phyloP scores from a whole-genome alignment of 2,329 filamentous ascomycete genomes.

The Geosmithia flava region DNA sequence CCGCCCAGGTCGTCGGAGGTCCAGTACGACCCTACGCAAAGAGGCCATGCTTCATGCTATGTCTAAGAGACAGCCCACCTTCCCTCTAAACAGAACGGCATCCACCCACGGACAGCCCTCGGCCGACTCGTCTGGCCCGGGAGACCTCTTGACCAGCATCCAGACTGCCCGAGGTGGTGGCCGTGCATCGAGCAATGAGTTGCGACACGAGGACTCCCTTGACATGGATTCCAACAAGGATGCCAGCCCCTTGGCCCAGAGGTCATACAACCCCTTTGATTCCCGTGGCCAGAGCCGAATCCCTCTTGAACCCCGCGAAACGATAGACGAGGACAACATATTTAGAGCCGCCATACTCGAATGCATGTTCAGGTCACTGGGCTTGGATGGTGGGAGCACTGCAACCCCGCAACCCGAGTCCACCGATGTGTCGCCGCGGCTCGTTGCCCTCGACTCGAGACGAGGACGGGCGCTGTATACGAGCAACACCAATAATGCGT shows the following conservation, averaged over 20 bases:
- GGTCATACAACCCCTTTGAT: constrained; percentile 44
- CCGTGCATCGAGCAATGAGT: constrained; percentile 4
- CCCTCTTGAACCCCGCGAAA: constrained; percentile 60
- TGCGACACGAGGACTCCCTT: constrained; percentile 3
- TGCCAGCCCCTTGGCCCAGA: constrained; percentile 34
- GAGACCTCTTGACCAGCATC: constrained; percentile 70
- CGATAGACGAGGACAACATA: constrained; percentile 73
- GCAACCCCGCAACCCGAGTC: constrained; percentile 58
- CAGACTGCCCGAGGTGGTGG: constrained; percentile 53
- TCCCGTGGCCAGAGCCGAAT: constrained; percentile 34
- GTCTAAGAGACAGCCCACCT: constrained; percentile 22
- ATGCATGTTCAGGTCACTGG: constrained; percentile 91
- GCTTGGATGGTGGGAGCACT: constrained; percentile 58
- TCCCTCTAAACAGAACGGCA: not conserved
- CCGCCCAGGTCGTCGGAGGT: constrained; percentile 46
- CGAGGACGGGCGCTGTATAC: constrained; percentile 65
- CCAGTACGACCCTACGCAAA: constrained; percentile 64
- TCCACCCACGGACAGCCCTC: not conserved
- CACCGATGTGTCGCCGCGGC: constrained; percentile 70
- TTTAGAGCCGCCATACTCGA: constrained; percentile 87
- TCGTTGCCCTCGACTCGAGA: constrained; percentile 73
- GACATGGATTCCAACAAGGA: constrained; percentile 12
- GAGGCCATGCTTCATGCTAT: constrained; percentile 65
- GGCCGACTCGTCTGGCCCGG: constrained; percentile 34
- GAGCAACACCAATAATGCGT: constrained; percentile 51